phyloP scores from a whole-genome alignment of 2,329 filamentous ascomycete species.

The Talaromyces sp. region DNA sequence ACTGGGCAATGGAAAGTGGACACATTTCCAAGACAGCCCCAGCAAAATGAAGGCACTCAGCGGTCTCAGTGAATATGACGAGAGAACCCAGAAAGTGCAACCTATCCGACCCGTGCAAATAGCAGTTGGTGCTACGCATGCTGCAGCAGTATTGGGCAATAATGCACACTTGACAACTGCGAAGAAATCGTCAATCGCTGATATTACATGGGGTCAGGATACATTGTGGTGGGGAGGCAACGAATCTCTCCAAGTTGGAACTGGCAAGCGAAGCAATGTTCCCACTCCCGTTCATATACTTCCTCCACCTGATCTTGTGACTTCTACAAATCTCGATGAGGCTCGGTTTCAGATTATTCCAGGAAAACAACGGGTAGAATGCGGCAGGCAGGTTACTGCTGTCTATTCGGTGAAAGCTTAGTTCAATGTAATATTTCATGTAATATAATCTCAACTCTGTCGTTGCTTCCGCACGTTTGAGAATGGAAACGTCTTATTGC shows the following conservation, averaged over 20 bases:
- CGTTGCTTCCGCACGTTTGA: background rate
- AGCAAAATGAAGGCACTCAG: slow-evolving; percentile 79
- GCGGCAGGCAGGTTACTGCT: slow-evolving; percentile 73
- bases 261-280: slow-evolving; percentile 78
- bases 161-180: slow-evolving; percentile 60
- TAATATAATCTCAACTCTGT: slow-evolving; percentile 6
- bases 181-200: slow-evolving; percentile 53
- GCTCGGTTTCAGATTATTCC: slow-evolving; percentile 77
- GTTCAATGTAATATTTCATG: background rate
- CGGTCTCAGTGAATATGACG: slow-evolving; percentile 81
- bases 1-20: slow-evolving; percentile 83
- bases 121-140: slow-evolving; percentile 74
- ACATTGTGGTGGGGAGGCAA: slow-evolving; percentile 93
- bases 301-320: slow-evolving; percentile 62
- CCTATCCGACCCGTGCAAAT: slow-evolving; percentile 74
- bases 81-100: slow-evolving; percentile 58
- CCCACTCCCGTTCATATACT: slow-evolving; percentile 71
- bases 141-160: slow-evolving; percentile 77
- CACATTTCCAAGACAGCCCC: slow-evolving; percentile 72
- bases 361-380: slow-evolving; percentile 77
- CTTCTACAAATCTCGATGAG: slow-evolving; percentile 58
- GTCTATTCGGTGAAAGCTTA: slow-evolving; percentile 61
- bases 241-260: slow-evolving; percentile 88
- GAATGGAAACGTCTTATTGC: background rate
- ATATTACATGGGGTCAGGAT: slow-evolving; percentile 80